phyloP scores from a whole-genome alignment of 164 flowering plant genomes.

The Nelumbo lutea region DNA sequence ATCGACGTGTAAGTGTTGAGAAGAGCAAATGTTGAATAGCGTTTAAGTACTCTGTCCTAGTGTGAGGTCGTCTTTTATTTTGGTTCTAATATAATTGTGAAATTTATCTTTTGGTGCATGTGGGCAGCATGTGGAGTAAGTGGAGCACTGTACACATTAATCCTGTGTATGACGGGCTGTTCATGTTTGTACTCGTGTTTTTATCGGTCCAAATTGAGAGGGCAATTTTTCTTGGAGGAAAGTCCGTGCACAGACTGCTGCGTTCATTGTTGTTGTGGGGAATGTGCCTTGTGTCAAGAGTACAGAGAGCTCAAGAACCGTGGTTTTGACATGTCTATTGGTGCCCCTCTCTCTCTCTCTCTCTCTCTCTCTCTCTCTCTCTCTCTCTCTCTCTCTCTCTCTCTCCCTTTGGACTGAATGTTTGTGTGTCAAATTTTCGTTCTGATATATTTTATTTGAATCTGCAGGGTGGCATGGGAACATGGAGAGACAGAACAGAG shows the following conservation, averaged over 20 bases:
- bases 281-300: slow-evolving; percentile 52
- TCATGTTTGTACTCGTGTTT: slow-evolving; percentile 47
- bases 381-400: slow-evolving; percentile 3
- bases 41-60: background rate
- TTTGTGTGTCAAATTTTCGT: background rate
- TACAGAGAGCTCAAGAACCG: slow-evolving; percentile 45
- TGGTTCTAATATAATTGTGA: background rate
- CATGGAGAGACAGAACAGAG: slow-evolving; percentile 14
- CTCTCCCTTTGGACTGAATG: background rate
- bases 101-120: background rate
- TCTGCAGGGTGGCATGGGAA: slow-evolving; percentile 25
- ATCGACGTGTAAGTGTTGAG: slow-evolving; percentile 9
- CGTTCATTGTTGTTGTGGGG: slow-evolving; percentile 44
- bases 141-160: slow-evolving; percentile 35
- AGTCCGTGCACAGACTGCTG: slow-evolving; percentile 41
- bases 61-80: background rate
- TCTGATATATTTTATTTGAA: background rate
- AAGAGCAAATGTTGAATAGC: no score
- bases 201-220: slow-evolving; percentile 46
- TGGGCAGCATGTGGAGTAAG: slow-evolving; percentile 45
- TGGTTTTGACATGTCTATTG: slow-evolving; percentile 34
- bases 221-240: slow-evolving; percentile 39
- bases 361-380: slow-evolving; percentile 7
- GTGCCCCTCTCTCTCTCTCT: slow-evolving; percentile 11
- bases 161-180: slow-evolving; percentile 36